These are phyloP conservation scores for Penicillium macrosclerotiorum DNA, from an alignment of 495 filamentous ascomycete species.

Conservation along the genomic window DNA sequence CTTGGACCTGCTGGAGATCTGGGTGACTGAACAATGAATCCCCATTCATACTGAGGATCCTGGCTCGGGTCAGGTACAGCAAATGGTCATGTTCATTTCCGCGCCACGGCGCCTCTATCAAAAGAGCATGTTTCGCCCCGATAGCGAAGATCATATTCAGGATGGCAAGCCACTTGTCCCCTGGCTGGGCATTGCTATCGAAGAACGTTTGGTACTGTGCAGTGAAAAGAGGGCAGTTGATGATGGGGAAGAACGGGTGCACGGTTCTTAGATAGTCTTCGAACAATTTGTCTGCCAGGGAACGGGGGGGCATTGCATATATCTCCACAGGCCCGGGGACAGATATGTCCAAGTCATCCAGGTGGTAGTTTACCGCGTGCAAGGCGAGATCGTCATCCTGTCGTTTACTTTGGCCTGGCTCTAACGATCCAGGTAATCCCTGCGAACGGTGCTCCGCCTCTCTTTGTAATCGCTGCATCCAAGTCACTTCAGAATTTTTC, in stretches of 20 bases:
- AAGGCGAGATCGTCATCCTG: slow-evolving; percentile 18
- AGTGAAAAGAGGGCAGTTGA: slow-evolving; percentile 48
- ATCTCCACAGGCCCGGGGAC: slow-evolving; percentile 47
- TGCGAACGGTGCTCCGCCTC: slow-evolving; percentile 35
- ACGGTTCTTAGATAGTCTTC: slow-evolving; percentile 57
- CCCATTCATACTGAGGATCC: slow-evolving; percentile 18
- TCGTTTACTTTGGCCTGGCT: slow-evolving; percentile 13
- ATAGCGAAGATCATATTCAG: slow-evolving; percentile 69
- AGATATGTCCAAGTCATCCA: slow-evolving; percentile 56
- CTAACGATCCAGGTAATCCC: slow-evolving; percentile 31
- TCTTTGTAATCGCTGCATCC: slow-evolving; percentile 53
- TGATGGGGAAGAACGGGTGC: slow-evolving; percentile 60
- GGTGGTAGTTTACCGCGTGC: slow-evolving; percentile 54
- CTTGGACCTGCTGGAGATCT: slow-evolving; percentile 51
- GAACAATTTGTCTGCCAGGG: slow-evolving; percentile 53
- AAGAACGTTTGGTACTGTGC: slow-evolving; percentile 47
- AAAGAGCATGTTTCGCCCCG: slow-evolving; percentile 54
- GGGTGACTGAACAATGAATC: slow-evolving; percentile 41
- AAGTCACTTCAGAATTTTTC: slow-evolving; percentile 62
- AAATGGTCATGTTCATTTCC: slow-evolving; percentile 54
- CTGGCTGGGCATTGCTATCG: slow-evolving; percentile 38
- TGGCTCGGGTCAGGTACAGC: slow-evolving; percentile 16
- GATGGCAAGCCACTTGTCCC: slow-evolving; percentile 58
- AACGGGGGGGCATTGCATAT: slow-evolving; percentile 53
- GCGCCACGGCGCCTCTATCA: slow-evolving; percentile 50